Evolutionary conservation across 768 basidiomycete species (phyloP).

Genomic region (Suillus brevipes): DNA sequence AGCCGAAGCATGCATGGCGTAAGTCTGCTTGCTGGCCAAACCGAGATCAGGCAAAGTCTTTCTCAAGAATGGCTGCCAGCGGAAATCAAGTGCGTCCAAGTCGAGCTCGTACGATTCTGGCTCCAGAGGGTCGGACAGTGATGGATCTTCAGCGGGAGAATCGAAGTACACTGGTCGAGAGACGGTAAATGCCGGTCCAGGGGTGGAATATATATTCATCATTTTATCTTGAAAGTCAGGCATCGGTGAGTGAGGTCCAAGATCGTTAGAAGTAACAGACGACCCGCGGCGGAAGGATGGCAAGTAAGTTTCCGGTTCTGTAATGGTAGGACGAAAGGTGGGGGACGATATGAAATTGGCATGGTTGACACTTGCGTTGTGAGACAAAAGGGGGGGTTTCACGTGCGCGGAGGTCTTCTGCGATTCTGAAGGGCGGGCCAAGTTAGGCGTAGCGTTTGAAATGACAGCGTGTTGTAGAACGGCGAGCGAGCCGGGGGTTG

Average conservation of each 20-base stretch:
- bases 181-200: slow-evolving; percentile 42
- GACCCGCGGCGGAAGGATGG: neutral
- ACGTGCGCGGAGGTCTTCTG: neutral
- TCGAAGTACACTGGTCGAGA: slow-evolving; percentile 48
- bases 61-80: slow-evolving; percentile 52
- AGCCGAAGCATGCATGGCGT: neutral
- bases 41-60: slow-evolving; percentile 7
- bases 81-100: slow-evolving; percentile 48
- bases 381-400: neutral
- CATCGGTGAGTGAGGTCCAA: neutral
- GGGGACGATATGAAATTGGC: neutral
- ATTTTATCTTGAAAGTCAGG: slow-evolving; percentile 3
- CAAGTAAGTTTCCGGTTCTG: neutral
- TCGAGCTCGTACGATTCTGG: slow-evolving; percentile 39
- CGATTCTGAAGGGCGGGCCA: neutral
- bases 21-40: neutral
- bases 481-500: neutral
- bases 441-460: neutral
- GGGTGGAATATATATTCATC: slow-evolving; percentile 42
- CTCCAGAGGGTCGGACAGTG: slow-evolving; percentile 39
- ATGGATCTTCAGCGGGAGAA: slow-evolving; percentile 51
- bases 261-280: neutral
- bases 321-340: neutral
- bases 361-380: neutral
- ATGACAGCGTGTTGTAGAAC: neutral